phyloP scores from a whole-genome alignment of 805 yeast species.

The Metschnikowia henanensis region DNA sequence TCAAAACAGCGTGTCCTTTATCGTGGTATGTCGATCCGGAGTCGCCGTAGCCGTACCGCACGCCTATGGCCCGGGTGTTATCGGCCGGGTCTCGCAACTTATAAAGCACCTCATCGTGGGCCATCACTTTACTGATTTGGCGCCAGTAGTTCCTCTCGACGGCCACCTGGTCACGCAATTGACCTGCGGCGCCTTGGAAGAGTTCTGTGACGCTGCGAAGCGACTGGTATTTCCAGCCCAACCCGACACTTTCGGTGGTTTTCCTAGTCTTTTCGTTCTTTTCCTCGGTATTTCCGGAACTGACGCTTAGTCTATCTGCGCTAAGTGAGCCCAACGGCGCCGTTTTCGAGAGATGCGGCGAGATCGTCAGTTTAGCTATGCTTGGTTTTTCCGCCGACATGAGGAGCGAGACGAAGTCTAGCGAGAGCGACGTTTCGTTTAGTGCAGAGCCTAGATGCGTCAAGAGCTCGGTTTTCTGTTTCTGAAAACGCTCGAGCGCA shows the following conservation, averaged over 20 bases:
- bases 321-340: constrained; percentile 77
- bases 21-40: constrained; percentile 80
- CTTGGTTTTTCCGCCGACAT: constrained; percentile 82
- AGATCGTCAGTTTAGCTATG: constrained; percentile 84
- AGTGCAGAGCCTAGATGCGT: constrained; percentile 62
- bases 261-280: constrained; percentile 18
- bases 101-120: constrained; percentile 60
- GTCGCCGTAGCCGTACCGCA: constrained; percentile 89
- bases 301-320: constrained; percentile 38
- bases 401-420: constrained; percentile 84
- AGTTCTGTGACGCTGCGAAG: constrained; percentile 53
- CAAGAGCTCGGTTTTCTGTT: constrained; percentile 53
- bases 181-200: constrained; percentile 50
- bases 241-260: constrained; percentile 44
- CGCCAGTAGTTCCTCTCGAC: constrained; percentile 74
- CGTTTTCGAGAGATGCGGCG: constrained; percentile 73
- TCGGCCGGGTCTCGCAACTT: constrained; percentile 56
- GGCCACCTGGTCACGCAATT: constrained; percentile 52
- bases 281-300: constrained; percentile 19
- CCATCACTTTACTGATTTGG: constrained; percentile 43
- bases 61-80: constrained; percentile 60
- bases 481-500: constrained; percentile 34
- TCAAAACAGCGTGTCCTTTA: constrained; percentile 72
- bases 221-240: constrained; percentile 86
- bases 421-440: constrained; percentile 84